phyloP scores from a whole-genome alignment of 176 grass and related monocot genomes.

The Zoysia pacifica region DNA sequence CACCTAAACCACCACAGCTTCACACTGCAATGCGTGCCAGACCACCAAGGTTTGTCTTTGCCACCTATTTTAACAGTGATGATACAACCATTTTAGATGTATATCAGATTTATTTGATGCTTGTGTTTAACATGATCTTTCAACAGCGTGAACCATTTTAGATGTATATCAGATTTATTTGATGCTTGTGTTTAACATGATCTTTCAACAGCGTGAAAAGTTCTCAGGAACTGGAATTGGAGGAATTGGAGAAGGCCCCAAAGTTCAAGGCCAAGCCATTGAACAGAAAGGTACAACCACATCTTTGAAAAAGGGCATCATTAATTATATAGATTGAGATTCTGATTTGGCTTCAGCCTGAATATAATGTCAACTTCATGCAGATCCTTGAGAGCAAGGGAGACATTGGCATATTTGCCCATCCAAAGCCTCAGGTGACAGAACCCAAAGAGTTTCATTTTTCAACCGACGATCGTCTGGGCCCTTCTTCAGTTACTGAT shows the following conservation, averaged over 20 bases:
- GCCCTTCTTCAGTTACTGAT: slow-evolving; percentile 65
- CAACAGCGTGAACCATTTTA: too few species aligned
- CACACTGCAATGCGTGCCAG: slow-evolving; percentile 78
- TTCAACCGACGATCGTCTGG: slow-evolving; percentile 71
- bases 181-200: too few species aligned
- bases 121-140: slow-evolving; percentile 38
- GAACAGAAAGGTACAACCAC: slow-evolving; percentile 67
- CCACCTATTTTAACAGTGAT: background rate
- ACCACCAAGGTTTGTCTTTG: slow-evolving; percentile 65
- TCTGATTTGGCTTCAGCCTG: slow-evolving; percentile 24
- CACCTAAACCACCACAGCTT: slow-evolving; percentile 71
- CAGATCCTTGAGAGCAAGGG: slow-evolving; percentile 92
- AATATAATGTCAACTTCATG: slow-evolving; percentile 24
- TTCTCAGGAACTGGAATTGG: slow-evolving; percentile 82
- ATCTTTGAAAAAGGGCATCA: background rate
- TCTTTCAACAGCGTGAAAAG: slow-evolving; percentile 89
- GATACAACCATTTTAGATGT: background rate
- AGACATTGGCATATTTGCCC: slow-evolving; percentile 49
- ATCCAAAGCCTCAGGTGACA: slow-evolving; percentile 60
- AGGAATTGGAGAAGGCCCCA: slow-evolving; percentile 84
- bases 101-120: background rate
- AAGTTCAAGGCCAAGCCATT: slow-evolving; percentile 91
- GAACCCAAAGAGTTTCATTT: slow-evolving; percentile 83
- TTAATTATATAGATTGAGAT: slow-evolving; percentile 4
- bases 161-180: too few species aligned